Evolutionary conservation across 371 early-diverging fungal species (phyloP).

Genomic region (Syncephalastrum sp.): DNA sequence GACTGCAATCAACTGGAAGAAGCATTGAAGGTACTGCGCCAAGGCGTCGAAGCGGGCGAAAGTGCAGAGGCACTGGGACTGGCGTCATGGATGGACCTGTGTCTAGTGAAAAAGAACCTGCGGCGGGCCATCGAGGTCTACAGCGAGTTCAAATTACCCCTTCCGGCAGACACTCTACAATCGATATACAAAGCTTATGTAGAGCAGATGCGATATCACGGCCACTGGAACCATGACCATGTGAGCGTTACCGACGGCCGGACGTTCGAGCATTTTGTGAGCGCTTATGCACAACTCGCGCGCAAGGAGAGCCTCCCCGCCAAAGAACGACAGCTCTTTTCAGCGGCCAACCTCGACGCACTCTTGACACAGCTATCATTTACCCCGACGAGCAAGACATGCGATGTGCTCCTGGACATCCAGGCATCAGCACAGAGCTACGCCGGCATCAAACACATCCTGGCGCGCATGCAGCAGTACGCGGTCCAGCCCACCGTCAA

Average conservation of each 20-base stretch:
- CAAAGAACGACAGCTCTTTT: slow-evolving; percentile 7
- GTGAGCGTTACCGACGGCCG: background rate
- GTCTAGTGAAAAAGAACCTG: slow-evolving; percentile 1
- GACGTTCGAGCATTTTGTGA: background rate
- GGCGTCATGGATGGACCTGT: too few species aligned
- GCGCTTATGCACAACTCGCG: slow-evolving; percentile 3
- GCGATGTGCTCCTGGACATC: slow-evolving; percentile 8
- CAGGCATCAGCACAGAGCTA: background rate
- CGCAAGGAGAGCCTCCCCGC: background rate
- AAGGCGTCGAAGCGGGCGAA: slow-evolving; percentile 1
- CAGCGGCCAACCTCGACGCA: slow-evolving; percentile 2
- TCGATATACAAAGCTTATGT: background rate
- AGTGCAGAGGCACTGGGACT: too few species aligned
- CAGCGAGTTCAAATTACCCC: slow-evolving; percentile 6
- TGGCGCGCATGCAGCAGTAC: slow-evolving; percentile 10
- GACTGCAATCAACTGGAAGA: slow-evolving; percentile 6
- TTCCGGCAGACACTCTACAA: slow-evolving; percentile 4
- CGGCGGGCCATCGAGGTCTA: slow-evolving; percentile 5
- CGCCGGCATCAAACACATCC: slow-evolving; percentile 4
- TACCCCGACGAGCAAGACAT: slow-evolving; percentile 10
- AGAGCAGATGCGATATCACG: background rate
- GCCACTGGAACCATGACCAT: background rate
- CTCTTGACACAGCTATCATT: slow-evolving; percentile 1
- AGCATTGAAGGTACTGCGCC: slow-evolving; percentile 7
- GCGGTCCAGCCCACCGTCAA: slow-evolving; percentile 11